A percentile compares a stretch with the other conserved stretches of the same genome.
Conservation (phyloP, 2,329 filamentous ascomycete genomes). For the Curvularia sp. region DNA sequence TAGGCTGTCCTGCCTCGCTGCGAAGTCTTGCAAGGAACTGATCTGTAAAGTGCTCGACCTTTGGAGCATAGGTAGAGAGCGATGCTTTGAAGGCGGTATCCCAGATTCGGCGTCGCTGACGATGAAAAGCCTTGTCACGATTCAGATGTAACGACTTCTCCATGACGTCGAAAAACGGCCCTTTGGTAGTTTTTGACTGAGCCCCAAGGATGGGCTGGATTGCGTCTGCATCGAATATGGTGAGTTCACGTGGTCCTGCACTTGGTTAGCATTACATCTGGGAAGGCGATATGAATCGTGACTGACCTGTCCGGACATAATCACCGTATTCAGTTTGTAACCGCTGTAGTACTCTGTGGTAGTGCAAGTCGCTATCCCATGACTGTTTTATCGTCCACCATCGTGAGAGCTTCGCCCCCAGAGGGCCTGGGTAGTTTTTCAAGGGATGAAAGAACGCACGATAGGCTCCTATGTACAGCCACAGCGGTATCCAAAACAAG, state of each 20-base stretch:
- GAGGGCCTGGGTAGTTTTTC: constrained; percentile 30
- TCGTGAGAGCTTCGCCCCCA: constrained; percentile 32
- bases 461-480: constrained; percentile 31
- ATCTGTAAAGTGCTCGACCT: constrained; percentile 35
- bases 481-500: constrained; percentile 30
- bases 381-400: constrained; percentile 34
- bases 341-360: constrained; percentile 27
- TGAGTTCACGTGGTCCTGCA: constrained; percentile 34
- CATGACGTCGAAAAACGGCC: constrained; percentile 34
- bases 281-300: neutral
- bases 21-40: constrained; percentile 30
- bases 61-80: constrained; percentile 30
- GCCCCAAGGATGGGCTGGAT: constrained; percentile 31
- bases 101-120: constrained; percentile 39
- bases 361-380: constrained; percentile 24
- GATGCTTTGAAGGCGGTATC: constrained; percentile 41
- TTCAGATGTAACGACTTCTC: constrained; percentile 37
- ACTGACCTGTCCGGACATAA: constrained; percentile 36
- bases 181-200: constrained; percentile 36
- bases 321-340: constrained; percentile 36
- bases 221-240: constrained; percentile 34
- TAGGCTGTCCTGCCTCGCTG: constrained; percentile 29
- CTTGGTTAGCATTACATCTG: constrained; percentile 8
- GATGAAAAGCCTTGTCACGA: constrained; percentile 36
- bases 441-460: constrained; percentile 38